Base-by-base conservation (phyloP, 2,329 filamentous ascomycete genomes). In the Xylariomycetidae sp. region DNA sequence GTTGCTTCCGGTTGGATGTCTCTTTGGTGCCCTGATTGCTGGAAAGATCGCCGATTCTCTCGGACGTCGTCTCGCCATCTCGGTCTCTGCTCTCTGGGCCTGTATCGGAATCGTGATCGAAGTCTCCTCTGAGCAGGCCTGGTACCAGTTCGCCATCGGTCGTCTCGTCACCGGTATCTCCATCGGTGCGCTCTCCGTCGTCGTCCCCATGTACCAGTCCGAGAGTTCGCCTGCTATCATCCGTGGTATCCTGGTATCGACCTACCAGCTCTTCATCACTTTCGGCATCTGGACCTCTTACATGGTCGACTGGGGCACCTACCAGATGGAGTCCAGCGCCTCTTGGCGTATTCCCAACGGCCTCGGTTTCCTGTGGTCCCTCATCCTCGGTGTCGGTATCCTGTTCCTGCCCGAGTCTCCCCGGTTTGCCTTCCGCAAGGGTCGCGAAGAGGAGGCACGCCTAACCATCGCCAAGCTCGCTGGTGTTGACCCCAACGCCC, bases 251-350 rank as follows among this genome's bases (percentile, higher is more conserved):
- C 66, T 84, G 25, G 71, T 85, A 17, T 70, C 72, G 2, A 74
- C 69, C 32, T 85, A 84, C 56, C 81, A 85, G 62, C 69, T 85
- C 3, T 75, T 82, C 54, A 80, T 85, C 52, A 85, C 80, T 0
- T 63, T 83, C 17, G 81, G 81, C 30, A 83, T 85, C 53, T 78
- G 70, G 66, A 62, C 61, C 16, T 66, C 69, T 23, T 71, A 75
- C 48, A 67, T 74, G 56, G 64, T 75, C 56, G 80, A 83, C 54
- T 82, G 64, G 50, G 77, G 77, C 6, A 84, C 80, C 6, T 62
- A 75, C 31, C 16, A 43, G 3, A 63, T 63, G 31, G 13, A 31
- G 1, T 63, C 59, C 43, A 68, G 70, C 15, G 64, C 67, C 3
- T 68, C 76, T 10, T 85, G 80, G 80, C 67, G 80, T 41, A 72